A percentile compares a stretch with the other conserved stretches of the same genome.
Conservation (phyloP, 768 basidiomycete genomes). For the Lactifluus hygrophoroides region DNA sequence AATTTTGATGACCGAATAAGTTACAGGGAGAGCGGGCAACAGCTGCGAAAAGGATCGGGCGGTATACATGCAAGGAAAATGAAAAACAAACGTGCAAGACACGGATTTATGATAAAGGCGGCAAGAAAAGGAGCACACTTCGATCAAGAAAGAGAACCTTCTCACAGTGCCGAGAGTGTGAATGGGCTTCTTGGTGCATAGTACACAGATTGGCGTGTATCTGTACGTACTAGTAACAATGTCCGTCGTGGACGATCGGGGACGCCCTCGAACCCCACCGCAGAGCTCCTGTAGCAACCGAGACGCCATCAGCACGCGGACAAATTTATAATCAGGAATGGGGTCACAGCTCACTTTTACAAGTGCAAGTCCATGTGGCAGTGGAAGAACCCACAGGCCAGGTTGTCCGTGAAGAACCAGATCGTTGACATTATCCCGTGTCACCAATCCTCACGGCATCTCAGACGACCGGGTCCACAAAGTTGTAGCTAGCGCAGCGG, state of each 20-base stretch:
- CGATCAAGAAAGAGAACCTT: neutral
- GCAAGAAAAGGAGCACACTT: neutral
- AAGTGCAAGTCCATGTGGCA: slow-evolving; percentile 27
- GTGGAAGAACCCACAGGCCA: slow-evolving; percentile 24
- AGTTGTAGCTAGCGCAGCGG: slow-evolving; percentile 18
- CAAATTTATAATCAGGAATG: no score
- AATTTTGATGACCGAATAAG: neutral
- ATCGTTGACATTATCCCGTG: slow-evolving; percentile 16
- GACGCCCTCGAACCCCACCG: no score
- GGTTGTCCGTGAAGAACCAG: slow-evolving; percentile 26
- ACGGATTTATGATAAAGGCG: neutral
- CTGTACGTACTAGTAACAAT: no score
- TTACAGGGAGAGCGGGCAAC: neutral
- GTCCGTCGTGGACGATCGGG: no score
- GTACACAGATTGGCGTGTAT: no score
- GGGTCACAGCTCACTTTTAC: neutral
- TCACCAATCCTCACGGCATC: slow-evolving; percentile 31
- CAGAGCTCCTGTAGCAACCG: no score
- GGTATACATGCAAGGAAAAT: neutral
- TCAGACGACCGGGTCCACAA: slow-evolving; percentile 34
- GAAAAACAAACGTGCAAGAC: neutral
- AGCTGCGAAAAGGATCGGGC: neutral
- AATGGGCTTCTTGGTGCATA: no score
- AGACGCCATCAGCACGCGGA: no score
- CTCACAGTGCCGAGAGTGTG: neutral